Base-by-base conservation (phyloP, 2,329 filamentous ascomycete species). In the Penicillium thymicola region DNA sequence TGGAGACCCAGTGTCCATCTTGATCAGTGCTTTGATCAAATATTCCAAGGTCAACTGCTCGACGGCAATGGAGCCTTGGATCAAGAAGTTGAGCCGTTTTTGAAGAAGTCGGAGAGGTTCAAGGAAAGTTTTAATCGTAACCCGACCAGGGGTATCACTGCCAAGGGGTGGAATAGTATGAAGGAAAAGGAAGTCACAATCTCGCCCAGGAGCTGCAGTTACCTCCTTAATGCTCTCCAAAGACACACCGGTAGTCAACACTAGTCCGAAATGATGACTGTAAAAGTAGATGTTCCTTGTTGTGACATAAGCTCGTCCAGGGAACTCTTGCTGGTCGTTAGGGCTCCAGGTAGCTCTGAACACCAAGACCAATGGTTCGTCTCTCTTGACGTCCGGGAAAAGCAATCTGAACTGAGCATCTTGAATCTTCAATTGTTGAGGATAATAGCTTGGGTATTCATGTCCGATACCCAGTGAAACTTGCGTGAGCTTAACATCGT, bases 221-320 rank as follows among this genome's bases (percentile, higher is more conserved):
- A 97, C 90, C 73, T 97, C 94, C 9, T 86, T 85, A 55, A 99
- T 90, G 21, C 83, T 86, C 53, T 87, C 83, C 55, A 99, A 80
- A 53, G 82, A 85, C 49, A 95, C 85, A 16, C 85, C 85, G 49
- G 92, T 93, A 1, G 93, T 89, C 36, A 96, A 81, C 0, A 97
- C 89, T 6, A 99, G 82, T 6, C 94, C 94, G 71, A 97, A 86
- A 69, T 97, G 90, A 68, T 97, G 89, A 66, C 92, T 95, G 75
- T 97, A 99, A 70, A 99, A 97, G 73, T 96, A 97, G 71, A 99
- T 86, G 62, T 92, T 89, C 59, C 88, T 86, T 0, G 88, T 82
- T 0, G 93, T 97, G 58, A 96, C 87, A 71, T 95, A 99, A 25
- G 96, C 86, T 51, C 94, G 85, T 0, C 94, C 88, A 9, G 88